Percentiles rank a stretch among this genome's conserved stretches.
These are phyloP conservation scores for Albugo candida DNA, from an alignment of 352 stramenopile genomes.

Conservation along the genomic window DNA sequence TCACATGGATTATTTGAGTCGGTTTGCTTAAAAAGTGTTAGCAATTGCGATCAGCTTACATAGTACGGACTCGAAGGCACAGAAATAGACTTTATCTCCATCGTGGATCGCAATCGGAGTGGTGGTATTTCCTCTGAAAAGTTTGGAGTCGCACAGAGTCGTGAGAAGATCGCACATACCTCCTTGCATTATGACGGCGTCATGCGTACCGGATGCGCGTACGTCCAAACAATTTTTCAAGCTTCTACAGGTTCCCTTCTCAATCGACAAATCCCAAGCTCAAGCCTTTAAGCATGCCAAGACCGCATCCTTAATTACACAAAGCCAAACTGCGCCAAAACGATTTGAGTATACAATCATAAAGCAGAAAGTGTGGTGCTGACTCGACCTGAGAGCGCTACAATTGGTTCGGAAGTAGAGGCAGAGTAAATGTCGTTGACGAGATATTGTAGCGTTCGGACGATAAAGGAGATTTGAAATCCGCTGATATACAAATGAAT, in stretches of 20 bases:
- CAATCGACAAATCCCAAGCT: too few species aligned
- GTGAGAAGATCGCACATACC: constrained; percentile 47
- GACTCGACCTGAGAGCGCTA: constrained; percentile 45
- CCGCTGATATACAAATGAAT: background rate
- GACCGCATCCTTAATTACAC: constrained; percentile 17
- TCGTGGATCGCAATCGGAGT: constrained; percentile 63
- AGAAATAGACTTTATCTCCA: constrained; percentile 44
- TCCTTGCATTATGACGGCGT: constrained; percentile 37
- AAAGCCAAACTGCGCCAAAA: constrained; percentile 28
- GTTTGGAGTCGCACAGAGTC: constrained; percentile 49
- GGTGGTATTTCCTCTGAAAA: constrained; percentile 71
- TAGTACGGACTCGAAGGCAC: constrained; percentile 54
- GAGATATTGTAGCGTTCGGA: constrained; percentile 53
- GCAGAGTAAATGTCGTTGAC: constrained; percentile 49
- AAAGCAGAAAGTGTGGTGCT: constrained; percentile 39
- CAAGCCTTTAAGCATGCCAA: too few species aligned
- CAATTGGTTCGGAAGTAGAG: constrained; percentile 64
- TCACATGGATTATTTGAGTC: too few species aligned
- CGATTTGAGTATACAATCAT: constrained; percentile 69
- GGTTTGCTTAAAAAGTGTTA: constrained; percentile 44
- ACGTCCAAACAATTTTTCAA: too few species aligned
- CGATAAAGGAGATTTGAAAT: background rate
- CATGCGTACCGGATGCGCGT: constrained; percentile 53
- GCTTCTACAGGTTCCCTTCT: too few species aligned
- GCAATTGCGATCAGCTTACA: constrained; percentile 51